Percentiles rank a stretch among this genome's conserved stretches.
Conservation (phyloP, 164 flowering plant species). For the Nymphaea thermarum region DNA sequence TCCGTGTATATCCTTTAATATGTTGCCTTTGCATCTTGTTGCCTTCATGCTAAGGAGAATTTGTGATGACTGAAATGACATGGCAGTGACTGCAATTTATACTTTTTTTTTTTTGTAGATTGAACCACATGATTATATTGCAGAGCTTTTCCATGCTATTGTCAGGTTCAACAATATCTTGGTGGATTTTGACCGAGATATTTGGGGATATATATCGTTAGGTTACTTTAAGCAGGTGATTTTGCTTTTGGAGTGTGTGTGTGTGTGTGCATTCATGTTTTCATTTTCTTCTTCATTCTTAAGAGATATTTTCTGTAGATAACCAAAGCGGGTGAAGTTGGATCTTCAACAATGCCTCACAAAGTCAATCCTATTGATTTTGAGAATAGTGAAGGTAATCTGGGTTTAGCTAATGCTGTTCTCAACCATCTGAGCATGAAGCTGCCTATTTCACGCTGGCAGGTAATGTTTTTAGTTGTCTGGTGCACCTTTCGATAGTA, state of each 20-base stretch:
- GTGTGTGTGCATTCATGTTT: not conserved
- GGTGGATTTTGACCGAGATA: conserved; percentile 77
- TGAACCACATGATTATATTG: conserved; percentile 96
- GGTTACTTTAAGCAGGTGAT: conserved; percentile 91
- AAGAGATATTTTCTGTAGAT: conserved; percentile 28
- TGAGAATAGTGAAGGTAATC: conserved; percentile 98
- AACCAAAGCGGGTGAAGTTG: conserved; percentile 93
- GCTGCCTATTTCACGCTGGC: conserved; percentile 93
- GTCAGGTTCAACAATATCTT: conserved; percentile 66
- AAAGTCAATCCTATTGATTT: conserved; percentile 99
- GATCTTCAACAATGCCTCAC: conserved; percentile 99
- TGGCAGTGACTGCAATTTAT: no score
- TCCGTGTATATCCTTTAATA: no score
- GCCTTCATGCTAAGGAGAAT: no score
- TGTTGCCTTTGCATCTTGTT: no score
- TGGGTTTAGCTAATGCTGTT: conserved; percentile 62
- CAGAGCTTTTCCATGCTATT: conserved; percentile 57
- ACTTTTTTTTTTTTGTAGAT: conserved; percentile 40
- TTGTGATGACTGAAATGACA: no score
- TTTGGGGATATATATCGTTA: conserved; percentile 82
- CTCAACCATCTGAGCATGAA: conserved; percentile 66
- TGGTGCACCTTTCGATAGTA: not conserved
- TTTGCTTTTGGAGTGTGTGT: conserved; percentile 1
- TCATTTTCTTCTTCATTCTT: not conserved
- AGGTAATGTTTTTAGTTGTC: conserved; percentile 31